Evolutionary conservation across 2,329 filamentous ascomycete genomes (phyloP).

Genomic region (Cercospora brassicicola): DNA sequence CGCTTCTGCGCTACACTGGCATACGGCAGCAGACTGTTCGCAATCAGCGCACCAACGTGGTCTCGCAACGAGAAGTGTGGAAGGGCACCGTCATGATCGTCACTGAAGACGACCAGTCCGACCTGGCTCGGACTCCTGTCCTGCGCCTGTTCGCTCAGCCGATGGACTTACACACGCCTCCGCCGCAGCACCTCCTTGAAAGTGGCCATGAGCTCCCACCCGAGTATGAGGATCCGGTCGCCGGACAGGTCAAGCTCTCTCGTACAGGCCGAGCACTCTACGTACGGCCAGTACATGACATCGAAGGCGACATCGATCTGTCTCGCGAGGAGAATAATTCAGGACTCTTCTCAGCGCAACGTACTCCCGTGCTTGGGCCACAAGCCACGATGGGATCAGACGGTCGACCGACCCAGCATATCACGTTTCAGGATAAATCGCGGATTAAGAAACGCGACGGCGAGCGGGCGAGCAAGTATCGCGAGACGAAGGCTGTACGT

Average conservation of each 20-base stretch:
- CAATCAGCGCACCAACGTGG: conserved; percentile 38
- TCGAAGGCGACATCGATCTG: conserved; percentile 75
- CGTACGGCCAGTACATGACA: conserved; percentile 82
- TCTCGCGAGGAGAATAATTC: conserved; percentile 77
- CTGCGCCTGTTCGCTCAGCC: conserved; percentile 85
- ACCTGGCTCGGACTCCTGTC: conserved; percentile 74
- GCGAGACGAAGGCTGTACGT: conserved; percentile 64
- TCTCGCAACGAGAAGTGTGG: conserved; percentile 74
- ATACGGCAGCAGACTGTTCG: conserved; percentile 61
- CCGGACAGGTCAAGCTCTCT: conserved; percentile 81
- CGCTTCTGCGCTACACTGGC: conserved; percentile 84
- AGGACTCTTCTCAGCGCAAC: conserved; percentile 70
- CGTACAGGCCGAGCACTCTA: conserved; percentile 83
- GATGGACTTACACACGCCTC: conserved; percentile 76
- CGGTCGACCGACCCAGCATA: conserved; percentile 33
- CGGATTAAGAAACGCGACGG: conserved; percentile 64
- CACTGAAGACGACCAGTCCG: conserved; percentile 78
- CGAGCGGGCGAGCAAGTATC: conserved; percentile 76
- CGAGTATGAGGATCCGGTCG: conserved; percentile 85
- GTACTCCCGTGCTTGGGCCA: conserved; percentile 37
- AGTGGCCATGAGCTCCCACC: conserved; percentile 62
- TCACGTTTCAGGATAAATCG: conserved; percentile 46
- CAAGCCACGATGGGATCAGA: conserved; percentile 29
- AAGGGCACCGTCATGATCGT: conserved; percentile 94
- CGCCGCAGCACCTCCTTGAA: conserved; percentile 68